phyloP scores from a whole-genome alignment of 2,329 filamentous ascomycete genomes.

The Cytospora mali region DNA sequence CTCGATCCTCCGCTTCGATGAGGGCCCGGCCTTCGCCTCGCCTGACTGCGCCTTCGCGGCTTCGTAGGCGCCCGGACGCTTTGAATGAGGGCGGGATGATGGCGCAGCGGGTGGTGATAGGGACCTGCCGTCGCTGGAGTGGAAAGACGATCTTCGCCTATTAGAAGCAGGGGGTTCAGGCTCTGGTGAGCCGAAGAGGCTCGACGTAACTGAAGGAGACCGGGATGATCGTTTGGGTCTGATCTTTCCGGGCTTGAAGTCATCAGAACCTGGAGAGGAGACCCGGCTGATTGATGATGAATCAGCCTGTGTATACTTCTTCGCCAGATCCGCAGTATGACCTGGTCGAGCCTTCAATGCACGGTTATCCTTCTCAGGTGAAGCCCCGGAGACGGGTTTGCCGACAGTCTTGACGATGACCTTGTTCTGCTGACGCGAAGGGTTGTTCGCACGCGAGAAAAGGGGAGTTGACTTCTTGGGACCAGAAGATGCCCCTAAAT shows the following conservation, averaged over 20 bases:
- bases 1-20: neutral
- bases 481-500: neutral
- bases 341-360: neutral
- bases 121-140: constrained; percentile 29
- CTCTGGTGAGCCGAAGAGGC: constrained; percentile 6
- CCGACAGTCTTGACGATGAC: constrained; percentile 14
- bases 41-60: neutral
- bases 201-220: constrained; percentile 10
- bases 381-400: neutral
- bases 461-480: constrained; percentile 3
- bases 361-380: neutral
- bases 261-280: constrained; percentile 7
- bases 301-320: no score
- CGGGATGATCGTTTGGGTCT: constrained; percentile 4
- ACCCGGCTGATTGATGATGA: neutral
- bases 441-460: constrained; percentile 11
- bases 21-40: neutral
- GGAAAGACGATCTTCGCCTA: constrained; percentile 10
- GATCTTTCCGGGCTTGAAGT: constrained; percentile 3
- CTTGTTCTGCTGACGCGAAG: constrained; percentile 5
- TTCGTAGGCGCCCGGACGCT: neutral
- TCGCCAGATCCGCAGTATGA: neutral
- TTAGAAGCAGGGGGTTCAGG: neutral
- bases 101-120: constrained; percentile 28
- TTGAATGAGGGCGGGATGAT: neutral